A percentile compares a stretch with the other conserved stretches of the same genome.
Evolutionary conservation across 1,284 basidiomycete species (phyloP).

Genomic region (Naganishia sp.): DNA sequence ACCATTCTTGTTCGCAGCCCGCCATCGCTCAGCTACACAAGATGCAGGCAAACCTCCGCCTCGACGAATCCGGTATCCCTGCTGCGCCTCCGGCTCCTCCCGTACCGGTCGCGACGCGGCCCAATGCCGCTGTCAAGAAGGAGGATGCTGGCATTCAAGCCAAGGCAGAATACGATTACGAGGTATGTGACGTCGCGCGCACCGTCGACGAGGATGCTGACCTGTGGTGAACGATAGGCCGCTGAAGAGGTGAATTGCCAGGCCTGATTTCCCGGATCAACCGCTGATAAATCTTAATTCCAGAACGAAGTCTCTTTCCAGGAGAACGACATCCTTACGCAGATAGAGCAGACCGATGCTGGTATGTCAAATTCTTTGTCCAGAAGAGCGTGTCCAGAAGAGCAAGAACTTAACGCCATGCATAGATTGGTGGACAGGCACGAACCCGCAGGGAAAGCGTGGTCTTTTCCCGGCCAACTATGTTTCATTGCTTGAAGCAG

Average conservation of each 20-base stretch:
- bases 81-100: conserved; percentile 52
- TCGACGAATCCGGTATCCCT: conserved; percentile 35
- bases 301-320: conserved; percentile 77
- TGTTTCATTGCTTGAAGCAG: conserved; percentile 67
- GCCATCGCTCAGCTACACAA: conserved; percentile 20
- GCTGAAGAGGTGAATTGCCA: conserved; percentile 44
- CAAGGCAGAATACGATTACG: conserved; percentile 72
- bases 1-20: background rate
- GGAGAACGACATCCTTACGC: conserved; percentile 78
- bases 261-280: background rate
- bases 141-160: conserved; percentile 46
- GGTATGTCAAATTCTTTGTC: conserved; percentile 47
- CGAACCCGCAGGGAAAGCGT: conserved; percentile 62
- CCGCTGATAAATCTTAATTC: conserved; percentile 55
- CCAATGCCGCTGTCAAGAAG: conserved; percentile 52
- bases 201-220: background rate
- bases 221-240: conserved; percentile 33
- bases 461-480: conserved; percentile 77
- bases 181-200: conserved; percentile 54
- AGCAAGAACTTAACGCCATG: background rate
- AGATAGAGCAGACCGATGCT: conserved; percentile 81
- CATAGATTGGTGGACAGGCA: conserved; percentile 73
- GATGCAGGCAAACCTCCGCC: conserved; percentile 23
- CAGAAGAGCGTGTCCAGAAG: conserved; percentile 12
- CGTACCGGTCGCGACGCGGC: conserved; percentile 51